Evolutionary conservation across 495 filamentous ascomycete species (phyloP).

Genomic region (Stereocaulon alpinum): DNA sequence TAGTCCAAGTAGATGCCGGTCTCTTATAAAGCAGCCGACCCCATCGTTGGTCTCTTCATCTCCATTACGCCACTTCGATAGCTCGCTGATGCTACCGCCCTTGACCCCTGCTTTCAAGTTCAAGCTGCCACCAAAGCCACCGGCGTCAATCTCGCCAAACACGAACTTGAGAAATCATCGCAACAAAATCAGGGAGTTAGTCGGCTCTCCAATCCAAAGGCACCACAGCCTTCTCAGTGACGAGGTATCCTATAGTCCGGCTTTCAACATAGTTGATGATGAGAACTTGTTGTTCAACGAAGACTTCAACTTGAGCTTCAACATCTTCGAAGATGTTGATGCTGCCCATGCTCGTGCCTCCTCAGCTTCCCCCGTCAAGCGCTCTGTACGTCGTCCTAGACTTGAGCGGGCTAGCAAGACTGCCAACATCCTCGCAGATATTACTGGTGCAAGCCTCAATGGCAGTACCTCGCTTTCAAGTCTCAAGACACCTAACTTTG

Average conservation of each 20-base stretch:
- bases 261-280: conserved; percentile 48
- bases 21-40: conserved; percentile 35
- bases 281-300: conserved; percentile 33
- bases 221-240: conserved; percentile 54
- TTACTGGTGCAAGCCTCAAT: conserved; percentile 45
- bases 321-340: conserved; percentile 60
- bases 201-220: conserved; percentile 70
- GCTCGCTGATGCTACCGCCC: conserved; percentile 60
- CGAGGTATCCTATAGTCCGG: conserved; percentile 65
- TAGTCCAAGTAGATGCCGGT: conserved; percentile 61
- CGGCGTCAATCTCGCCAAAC: conserved; percentile 82
- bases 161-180: conserved; percentile 92
- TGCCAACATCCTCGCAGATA: conserved; percentile 52
- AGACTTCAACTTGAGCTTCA: conserved; percentile 48
- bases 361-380: conserved; percentile 68
- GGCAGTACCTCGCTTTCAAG: conserved; percentile 35
- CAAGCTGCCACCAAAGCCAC: conserved; percentile 68
- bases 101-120: conserved; percentile 83
- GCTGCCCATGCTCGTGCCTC: conserved; percentile 40
- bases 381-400: conserved; percentile 52
- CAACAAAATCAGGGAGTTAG: conserved; percentile 72
- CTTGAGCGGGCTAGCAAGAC: conserved; percentile 47
- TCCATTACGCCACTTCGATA: conserved; percentile 44
- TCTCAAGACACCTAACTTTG: conserved; percentile 21
- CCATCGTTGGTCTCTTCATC: conserved; percentile 45